A percentile compares a stretch with the other conserved stretches of the same genome.
Conservation (phyloP, 164 flowering plant species). For the Umbellularia californica region DNA sequence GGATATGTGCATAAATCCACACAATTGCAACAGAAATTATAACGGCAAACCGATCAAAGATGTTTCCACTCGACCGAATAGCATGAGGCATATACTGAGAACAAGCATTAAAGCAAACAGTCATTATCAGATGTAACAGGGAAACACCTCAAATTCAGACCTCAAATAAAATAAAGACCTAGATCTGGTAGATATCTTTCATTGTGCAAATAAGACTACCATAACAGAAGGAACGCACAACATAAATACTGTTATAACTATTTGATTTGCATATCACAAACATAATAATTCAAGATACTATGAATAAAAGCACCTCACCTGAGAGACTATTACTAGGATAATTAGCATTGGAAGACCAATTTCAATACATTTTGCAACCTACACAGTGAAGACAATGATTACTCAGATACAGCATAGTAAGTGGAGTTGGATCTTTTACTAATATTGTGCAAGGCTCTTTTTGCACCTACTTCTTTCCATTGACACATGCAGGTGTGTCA, state of each 20-base stretch:
- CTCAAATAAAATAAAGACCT: not conserved
- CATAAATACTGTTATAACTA: not conserved
- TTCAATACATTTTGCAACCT: conserved; percentile 92
- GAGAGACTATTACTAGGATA: conserved; percentile 62
- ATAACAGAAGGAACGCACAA: not conserved
- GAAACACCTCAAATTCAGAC: not conserved
- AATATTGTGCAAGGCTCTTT: not conserved
- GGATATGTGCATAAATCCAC: conserved; percentile 90
- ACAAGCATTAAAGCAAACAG: conserved; percentile 2
- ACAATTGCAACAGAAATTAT: conserved; percentile 74
- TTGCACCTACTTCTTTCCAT: not conserved
- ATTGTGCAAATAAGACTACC: not conserved
- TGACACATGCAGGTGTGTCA: not conserved
- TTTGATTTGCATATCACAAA: not conserved
- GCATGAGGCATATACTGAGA: conserved; percentile 81
- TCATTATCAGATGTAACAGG: not conserved
- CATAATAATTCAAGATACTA: not conserved
- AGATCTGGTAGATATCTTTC: not conserved
- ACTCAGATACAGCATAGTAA: not conserved
- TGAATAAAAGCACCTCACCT: conserved; percentile 36
- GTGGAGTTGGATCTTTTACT: not conserved
- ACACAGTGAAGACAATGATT: conserved; percentile 10
- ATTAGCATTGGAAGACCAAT: conserved; percentile 83
- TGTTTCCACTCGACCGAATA: conserved; percentile 35
- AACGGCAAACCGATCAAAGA: conserved; percentile 86